phyloP scores from a whole-genome alignment of 345 rosid genomes.

The Angophora floribunda region DNA sequence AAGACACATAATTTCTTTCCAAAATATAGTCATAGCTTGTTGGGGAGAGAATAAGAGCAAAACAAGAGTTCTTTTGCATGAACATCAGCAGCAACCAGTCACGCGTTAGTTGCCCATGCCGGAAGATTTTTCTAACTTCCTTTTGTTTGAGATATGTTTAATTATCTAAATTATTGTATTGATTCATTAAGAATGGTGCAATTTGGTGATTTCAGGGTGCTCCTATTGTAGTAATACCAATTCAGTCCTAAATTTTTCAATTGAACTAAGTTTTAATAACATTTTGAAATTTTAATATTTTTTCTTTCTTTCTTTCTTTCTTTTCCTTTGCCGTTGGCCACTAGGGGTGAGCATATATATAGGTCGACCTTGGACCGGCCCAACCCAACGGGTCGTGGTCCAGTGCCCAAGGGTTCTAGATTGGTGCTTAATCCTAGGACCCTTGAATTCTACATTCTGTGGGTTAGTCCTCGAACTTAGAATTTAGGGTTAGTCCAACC shows the following conservation, averaged over 20 bases:
- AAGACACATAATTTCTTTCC: background rate
- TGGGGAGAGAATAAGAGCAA: background rate
- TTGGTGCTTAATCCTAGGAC: too few species aligned
- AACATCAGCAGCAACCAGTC: background rate
- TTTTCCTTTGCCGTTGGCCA: background rate
- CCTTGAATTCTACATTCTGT: too few species aligned
- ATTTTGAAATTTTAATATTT: too few species aligned
- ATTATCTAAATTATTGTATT: background rate
- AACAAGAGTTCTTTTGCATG: background rate
- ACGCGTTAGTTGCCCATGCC: background rate
- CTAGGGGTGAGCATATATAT: background rate
- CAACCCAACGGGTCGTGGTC: too few species aligned
- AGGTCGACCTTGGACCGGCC: too few species aligned
- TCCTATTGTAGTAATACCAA: background rate
- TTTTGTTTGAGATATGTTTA: background rate
- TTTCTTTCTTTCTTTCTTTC: accelerated
- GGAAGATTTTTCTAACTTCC: background rate
- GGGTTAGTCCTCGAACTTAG: too few species aligned
- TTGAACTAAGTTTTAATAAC: too few species aligned
- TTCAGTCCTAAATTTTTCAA: too few species aligned
- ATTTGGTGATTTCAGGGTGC: background rate
- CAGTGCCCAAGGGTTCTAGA: too few species aligned
- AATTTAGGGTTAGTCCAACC: too few species aligned
- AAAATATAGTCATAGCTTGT: background rate
- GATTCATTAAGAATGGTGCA: background rate